Evolutionary conservation across 2,329 filamentous ascomycete species (phyloP).

Genomic region (Podosphaera fusca): DNA sequence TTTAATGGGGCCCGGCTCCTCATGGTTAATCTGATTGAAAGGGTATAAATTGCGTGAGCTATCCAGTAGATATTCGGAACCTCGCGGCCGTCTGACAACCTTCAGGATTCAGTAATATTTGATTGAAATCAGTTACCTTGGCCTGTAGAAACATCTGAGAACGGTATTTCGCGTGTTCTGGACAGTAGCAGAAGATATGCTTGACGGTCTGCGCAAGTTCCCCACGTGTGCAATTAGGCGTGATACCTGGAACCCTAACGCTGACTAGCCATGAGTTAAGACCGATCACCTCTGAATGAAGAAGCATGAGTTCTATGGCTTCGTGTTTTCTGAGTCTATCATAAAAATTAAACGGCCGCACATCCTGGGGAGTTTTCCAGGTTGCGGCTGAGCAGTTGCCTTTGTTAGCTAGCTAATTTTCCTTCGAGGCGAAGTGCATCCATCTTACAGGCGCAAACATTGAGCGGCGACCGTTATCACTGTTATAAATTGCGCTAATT

Average conservation of each 20-base stretch:
- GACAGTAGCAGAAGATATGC: neutral
- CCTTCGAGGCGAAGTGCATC: too few relatives aligned
- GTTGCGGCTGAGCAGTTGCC: too few relatives aligned
- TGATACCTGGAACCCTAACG: neutral
- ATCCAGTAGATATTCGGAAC: neutral
- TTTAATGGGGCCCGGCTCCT: neutral
- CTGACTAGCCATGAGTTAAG: neutral
- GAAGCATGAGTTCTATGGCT: neutral
- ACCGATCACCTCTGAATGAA: neutral
- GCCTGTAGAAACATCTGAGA: neutral
- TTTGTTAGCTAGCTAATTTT: too few relatives aligned
- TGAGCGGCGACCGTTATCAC: too few relatives aligned
- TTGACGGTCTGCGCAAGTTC: neutral
- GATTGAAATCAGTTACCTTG: neutral
- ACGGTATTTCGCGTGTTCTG: neutral
- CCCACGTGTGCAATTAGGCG: neutral
- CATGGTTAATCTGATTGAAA: neutral
- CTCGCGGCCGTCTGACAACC: neutral
- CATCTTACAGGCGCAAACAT: too few relatives aligned
- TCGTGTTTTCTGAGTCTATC: neutral
- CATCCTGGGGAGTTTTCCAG: neutral
- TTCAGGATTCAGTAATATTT: neutral
- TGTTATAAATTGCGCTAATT: too few relatives aligned
- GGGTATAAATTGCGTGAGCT: neutral
- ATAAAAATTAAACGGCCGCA: neutral